Percentiles rank a stretch among this genome's conserved stretches.
These are phyloP conservation scores for Asterella californica DNA, from an alignment of 225 moss, liverwort and hornwort species.

Conservation along the genomic window DNA sequence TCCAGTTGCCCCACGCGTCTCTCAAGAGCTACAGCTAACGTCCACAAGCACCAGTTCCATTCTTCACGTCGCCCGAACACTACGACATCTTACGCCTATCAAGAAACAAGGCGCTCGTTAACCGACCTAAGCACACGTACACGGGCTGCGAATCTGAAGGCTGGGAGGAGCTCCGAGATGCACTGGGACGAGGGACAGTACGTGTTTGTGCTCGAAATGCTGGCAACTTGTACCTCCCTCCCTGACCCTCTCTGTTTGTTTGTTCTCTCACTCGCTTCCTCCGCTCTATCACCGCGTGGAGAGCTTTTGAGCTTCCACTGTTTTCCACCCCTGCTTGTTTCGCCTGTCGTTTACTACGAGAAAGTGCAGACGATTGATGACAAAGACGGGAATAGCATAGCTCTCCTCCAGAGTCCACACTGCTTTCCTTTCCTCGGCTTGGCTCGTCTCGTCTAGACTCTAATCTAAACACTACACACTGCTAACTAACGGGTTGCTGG, in stretches of 20 bases:
- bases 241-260: neutral
- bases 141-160: neutral
- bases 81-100: neutral
- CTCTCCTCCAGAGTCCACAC: neutral
- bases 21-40: neutral
- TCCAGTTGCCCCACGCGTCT: neutral
- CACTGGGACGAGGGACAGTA: neutral
- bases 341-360: conserved; percentile 6
- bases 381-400: neutral
- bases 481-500: neutral
- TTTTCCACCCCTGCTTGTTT: neutral
- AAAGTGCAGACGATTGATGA: neutral
- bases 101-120: neutral
- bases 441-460: neutral
- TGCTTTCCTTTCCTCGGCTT: neutral
- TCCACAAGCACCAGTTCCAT: neutral
- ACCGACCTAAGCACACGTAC: neutral
- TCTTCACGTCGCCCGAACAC: neutral
- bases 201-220: neutral
- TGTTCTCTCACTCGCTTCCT: neutral
- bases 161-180: neutral
- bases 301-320: neutral
- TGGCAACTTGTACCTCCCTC: neutral
- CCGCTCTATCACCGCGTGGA: neutral
- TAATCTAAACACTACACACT: neutral